These are phyloP conservation scores for Phytophthora sansomeana DNA, from an alignment of 352 stramenopile species.

Conservation along the genomic window DNA sequence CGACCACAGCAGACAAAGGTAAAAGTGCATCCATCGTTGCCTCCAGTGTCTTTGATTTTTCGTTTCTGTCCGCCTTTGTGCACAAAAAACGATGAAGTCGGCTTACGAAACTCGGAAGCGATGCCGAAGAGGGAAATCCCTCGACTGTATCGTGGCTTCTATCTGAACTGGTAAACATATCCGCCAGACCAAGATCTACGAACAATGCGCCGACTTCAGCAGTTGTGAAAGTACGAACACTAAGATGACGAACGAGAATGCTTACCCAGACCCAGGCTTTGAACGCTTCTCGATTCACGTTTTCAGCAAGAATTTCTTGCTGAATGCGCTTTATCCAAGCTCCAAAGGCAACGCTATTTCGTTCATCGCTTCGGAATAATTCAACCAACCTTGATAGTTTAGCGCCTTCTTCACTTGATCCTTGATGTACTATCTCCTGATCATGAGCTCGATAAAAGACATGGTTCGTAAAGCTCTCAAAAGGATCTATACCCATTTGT, in stretches of 20 bases:
- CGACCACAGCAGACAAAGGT: slow-evolving; percentile 5
- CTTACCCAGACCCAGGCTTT: slow-evolving; percentile 3
- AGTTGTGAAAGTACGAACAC: slow-evolving; percentile 8
- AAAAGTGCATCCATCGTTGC: slow-evolving; percentile 7
- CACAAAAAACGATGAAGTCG: slow-evolving; percentile 15
- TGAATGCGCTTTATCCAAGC: slow-evolving; percentile 5
- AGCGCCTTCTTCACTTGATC: neutral
- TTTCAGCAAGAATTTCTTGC: neutral
- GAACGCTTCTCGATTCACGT: neutral
- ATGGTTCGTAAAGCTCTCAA: neutral
- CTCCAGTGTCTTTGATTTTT: neutral
- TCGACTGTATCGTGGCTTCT: neutral
- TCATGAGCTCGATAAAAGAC: neutral
- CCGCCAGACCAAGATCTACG: slow-evolving; percentile 16
- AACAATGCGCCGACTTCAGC: slow-evolving; percentile 14
- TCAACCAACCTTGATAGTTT: slow-evolving; percentile 7
- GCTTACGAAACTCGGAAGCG: slow-evolving; percentile 10
- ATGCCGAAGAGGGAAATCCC: slow-evolving; percentile 1
- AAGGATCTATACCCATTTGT: neutral
- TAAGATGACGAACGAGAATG: slow-evolving; percentile 4
- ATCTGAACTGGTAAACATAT: neutral
- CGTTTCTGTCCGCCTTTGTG: neutral
- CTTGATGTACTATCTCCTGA: neutral
- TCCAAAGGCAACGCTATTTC: slow-evolving; percentile 1
- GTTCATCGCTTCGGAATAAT: neutral